Base-by-base conservation (phyloP, 345 rosid species). In the Pseudoturritis turrita region DNA sequence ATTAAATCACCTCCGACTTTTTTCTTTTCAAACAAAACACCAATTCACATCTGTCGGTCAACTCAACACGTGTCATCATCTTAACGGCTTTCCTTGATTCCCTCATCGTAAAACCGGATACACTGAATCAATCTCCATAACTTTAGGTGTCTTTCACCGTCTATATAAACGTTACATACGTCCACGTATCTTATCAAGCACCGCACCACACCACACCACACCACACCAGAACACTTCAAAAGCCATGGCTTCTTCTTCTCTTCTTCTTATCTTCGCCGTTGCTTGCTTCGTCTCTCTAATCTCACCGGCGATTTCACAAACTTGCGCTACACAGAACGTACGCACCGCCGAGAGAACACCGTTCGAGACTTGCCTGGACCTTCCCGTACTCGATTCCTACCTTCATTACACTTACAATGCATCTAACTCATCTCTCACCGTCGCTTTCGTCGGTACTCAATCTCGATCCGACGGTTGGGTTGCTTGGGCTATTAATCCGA, bases 401-500 rank as follows among this genome's bases (percentile, higher is more conserved):
- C 86, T 94, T 7, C 97, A 94, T 79, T 91, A 81, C 84, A 77
- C 89, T 18, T 89, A 84, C 89, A 29, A 88, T 56, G 65, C 86
- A 28, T 6, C 85, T 7, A 93, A 90, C 43, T 86, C 97, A 7
- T 87, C 98, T n/a, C 93, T 90, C 72, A 73, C 85, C 25, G 58
- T 93, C 15, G 93, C 96, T 33, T 93, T 84, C 90, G 13, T 85
- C 23, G 87, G 96, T 2, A 14, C 86, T 17, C 89, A 90, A 0
- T 25, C 84, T 3, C 36, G 39, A 1, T 0, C 88, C 53, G 56
- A 31, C 40, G 96, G 96, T 21, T 93, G 98, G 98, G 45, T 80
- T 63, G 80, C 88, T 15, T 93, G 97, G 98, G 98, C 83, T 14
- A 78, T 93, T 52, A 93, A 93, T 50, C 97, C 89, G 2, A 81